Evolutionary conservation across 495 filamentous ascomycete species (phyloP).

Genomic region (Aspergillus egyptiacus): DNA sequence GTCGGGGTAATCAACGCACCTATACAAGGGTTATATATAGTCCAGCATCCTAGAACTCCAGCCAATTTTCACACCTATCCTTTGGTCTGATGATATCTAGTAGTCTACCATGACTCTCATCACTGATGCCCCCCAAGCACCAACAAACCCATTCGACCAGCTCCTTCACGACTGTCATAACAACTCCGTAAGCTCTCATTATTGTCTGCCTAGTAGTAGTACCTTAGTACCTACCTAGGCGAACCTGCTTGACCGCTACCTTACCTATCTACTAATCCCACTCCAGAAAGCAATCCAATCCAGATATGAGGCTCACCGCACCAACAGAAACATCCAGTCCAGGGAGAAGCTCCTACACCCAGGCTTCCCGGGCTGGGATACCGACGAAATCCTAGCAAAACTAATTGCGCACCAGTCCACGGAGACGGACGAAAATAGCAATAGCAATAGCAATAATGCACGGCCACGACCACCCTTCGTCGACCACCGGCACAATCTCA

Average conservation of each 20-base stretch:
- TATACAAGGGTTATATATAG: too few species aligned
- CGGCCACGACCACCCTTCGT: constrained; percentile 37
- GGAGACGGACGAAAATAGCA: constrained; percentile 39
- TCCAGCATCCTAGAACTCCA: too few species aligned
- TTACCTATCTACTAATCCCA: not conserved
- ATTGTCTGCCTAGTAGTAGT: too few species aligned
- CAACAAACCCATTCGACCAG: constrained; percentile 68
- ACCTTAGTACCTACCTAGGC: too few species aligned
- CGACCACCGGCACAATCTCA: constrained; percentile 74
- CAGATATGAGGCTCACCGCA: constrained; percentile 67
- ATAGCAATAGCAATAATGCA: not conserved
- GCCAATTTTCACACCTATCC: not conserved
- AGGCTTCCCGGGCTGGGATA: constrained; percentile 62
- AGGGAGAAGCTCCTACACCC: constrained; percentile 57
- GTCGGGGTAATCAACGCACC: not conserved
- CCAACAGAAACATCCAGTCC: constrained; percentile 64
- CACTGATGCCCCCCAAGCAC: not conserved
- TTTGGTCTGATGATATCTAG: not conserved
- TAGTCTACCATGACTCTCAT: not conserved
- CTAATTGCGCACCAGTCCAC: constrained; percentile 32
- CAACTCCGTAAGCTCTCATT: constrained; percentile 49
- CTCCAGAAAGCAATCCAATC: constrained; percentile 61
- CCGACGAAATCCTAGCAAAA: constrained; percentile 69
- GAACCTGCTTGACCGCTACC: too few species aligned
- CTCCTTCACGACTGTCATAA: constrained; percentile 58